Evolutionary conservation across 2,329 filamentous ascomycete genomes (phyloP), one percentile per base, ranked within the genome.

Genomic region (Fusarium sp.): DNA sequence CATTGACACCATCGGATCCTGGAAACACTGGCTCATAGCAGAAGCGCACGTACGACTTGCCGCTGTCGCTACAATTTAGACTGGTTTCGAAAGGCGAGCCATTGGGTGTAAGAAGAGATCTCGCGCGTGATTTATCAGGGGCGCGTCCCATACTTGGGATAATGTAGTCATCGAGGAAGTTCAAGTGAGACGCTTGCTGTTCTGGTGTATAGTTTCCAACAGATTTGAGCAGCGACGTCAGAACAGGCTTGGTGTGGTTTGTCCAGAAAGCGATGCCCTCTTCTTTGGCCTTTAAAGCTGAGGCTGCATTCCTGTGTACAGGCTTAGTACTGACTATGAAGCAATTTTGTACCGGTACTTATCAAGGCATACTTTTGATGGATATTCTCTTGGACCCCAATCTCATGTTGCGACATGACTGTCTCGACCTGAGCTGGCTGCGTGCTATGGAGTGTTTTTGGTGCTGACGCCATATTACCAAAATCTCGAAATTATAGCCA

Each of bases 41-140:
- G 34, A 66, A 66, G 0, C 63, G 63, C 1, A 66, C 46, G 6
- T 64, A 66, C 3, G 59, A 64, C 17, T 59, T 64, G 38, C 63
- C 63, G 26, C 28, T 55, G 17, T 65, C 58, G 15, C 62, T 54
- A 5, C 22, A 45, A 24, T 65, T 65, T 8, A 65, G 58, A 5
- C 62, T 65, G 13, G 62, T 65, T 45, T 65, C 62, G 20, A 65
- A 65, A 13, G 62, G 58, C 6, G 62, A 65, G 20, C 62, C 62
- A 18, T 65, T 49, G 1, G 42, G 58, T 11, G 62, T 65, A 13
- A 65, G 22, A 2, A 65, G 62, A 17, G 62, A 65, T 40, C 62
- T 44, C 31, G 58, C 46, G n/a, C 42, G 62, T 10, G 43, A 48
- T 3, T 53, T 58, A 5, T 40, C 22, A 11, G 62, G 62, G 0